Evolutionary conservation across 345 rosid genomes (phyloP).

Genomic region (Luvunga scandens): DNA sequence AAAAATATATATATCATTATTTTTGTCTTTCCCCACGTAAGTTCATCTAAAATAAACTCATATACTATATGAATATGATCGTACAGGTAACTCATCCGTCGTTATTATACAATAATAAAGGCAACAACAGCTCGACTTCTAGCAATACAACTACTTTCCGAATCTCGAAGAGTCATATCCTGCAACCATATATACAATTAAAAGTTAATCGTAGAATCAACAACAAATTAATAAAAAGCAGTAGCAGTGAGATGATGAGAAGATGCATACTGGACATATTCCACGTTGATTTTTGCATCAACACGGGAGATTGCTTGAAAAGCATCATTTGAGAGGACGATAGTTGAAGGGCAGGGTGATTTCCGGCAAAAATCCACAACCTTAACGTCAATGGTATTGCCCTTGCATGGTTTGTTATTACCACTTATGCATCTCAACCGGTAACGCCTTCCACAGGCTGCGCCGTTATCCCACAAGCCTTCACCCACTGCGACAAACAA

Average conservation of each 20-base stretch:
- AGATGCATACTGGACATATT: conserved; percentile 28
- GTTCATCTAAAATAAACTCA: too few species aligned
- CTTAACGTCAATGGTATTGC: conserved; percentile 25
- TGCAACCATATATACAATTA: neutral
- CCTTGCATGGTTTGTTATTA: conserved; percentile 26
- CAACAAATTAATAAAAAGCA: neutral
- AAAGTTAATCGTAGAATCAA: neutral
- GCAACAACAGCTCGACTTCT: neutral
- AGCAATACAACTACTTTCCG: neutral
- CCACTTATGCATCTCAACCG: conserved; percentile 33
- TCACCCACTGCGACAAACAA: conserved; percentile 30
- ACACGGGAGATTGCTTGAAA: conserved; percentile 21
- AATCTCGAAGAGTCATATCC: neutral
- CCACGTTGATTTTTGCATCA: conserved; percentile 27
- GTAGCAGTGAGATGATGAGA: neutral
- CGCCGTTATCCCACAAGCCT: conserved; percentile 37
- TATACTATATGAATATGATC: neutral
- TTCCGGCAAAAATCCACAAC: conserved; percentile 34
- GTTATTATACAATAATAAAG: neutral
- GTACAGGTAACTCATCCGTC: neutral
- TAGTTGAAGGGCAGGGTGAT: conserved; percentile 37
- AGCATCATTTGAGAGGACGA: conserved; percentile 26
- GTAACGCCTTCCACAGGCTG: conserved; percentile 37
- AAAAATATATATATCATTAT: too few species aligned
- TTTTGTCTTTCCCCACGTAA: neutral